These are phyloP conservation scores for Bacidia gigantensis DNA, from an alignment of 495 filamentous ascomycete genomes.

Conservation along the genomic window DNA sequence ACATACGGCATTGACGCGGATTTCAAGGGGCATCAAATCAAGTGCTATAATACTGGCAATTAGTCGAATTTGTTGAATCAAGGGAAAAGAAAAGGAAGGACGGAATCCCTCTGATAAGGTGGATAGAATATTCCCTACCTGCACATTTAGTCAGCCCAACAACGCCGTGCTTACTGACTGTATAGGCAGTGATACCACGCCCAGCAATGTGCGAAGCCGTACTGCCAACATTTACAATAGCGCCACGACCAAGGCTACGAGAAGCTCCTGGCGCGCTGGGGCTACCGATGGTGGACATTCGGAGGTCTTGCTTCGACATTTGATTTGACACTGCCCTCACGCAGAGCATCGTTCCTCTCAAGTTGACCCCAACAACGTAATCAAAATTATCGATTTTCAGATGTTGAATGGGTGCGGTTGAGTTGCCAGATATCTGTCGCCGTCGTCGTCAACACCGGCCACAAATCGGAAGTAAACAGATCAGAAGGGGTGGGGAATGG, in stretches of 20 bases:
- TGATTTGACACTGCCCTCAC: neutral
- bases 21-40: neutral
- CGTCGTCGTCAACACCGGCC: no score
- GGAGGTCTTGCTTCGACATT: conserved; percentile 4
- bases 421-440: neutral
- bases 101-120: neutral
- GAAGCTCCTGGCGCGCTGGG: neutral
- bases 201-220: neutral
- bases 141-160: conserved; percentile 7
- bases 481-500: no score
- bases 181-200: conserved; percentile 1
- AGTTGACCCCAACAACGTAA: conserved; percentile 1
- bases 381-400: conserved; percentile 2
- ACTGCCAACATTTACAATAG: conserved; percentile 4
- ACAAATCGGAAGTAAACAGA: no score
- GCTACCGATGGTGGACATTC: neutral
- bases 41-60: neutral
- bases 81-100: neutral
- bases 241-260: conserved; percentile 3
- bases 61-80: neutral
- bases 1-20: conserved; percentile 11
- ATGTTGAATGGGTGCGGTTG: neutral
- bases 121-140: neutral
- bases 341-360: conserved; percentile 3
- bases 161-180: conserved; percentile 5